phyloP scores from a whole-genome alignment of 2,329 filamentous ascomycete genomes.

The Metarhizium robertsii region DNA sequence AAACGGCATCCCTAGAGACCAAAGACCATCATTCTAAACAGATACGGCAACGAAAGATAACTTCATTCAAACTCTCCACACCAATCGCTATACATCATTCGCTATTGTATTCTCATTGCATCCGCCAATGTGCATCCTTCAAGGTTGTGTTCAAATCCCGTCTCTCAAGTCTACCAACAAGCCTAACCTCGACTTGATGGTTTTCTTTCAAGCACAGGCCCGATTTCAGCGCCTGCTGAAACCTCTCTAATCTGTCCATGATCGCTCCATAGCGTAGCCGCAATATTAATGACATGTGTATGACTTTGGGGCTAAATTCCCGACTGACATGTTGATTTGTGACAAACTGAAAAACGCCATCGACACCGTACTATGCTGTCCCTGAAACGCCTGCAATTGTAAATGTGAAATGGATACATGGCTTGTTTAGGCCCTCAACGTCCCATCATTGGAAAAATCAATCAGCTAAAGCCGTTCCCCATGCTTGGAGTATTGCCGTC shows the following conservation, averaged over 20 bases:
- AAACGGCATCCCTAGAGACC: not conserved
- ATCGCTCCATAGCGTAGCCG: conserved; percentile 5
- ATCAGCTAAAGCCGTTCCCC: conserved; percentile 15
- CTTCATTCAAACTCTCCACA: conserved; percentile 3
- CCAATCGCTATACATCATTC: conserved; percentile 4
- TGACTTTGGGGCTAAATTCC: conserved; percentile 25
- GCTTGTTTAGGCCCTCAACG: conserved; percentile 18
- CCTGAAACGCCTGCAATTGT: conserved; percentile 40
- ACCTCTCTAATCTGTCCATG: not conserved
- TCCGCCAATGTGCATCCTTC: not conserved
- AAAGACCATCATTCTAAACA: not conserved
- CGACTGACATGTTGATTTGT: conserved; percentile 17
- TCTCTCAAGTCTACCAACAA: not conserved
- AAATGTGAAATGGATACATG: conserved; percentile 43
- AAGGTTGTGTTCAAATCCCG: not conserved
- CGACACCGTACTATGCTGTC: conserved; percentile 51
- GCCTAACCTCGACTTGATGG: not conserved
- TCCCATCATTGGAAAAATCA: conserved; percentile 17
- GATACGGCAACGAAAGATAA: not conserved
- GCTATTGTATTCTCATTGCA: conserved; percentile 1
- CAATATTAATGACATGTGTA: conserved; percentile 28
- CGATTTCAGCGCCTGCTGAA: not conserved
- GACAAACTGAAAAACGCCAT: conserved; percentile 37
- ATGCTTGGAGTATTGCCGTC: conserved; percentile 20
- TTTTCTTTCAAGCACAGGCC: not conserved